These are phyloP conservation scores for Pseudomonodictys pantanalensis DNA, from an alignment of 495 filamentous ascomycete genomes.

Conservation along the genomic window DNA sequence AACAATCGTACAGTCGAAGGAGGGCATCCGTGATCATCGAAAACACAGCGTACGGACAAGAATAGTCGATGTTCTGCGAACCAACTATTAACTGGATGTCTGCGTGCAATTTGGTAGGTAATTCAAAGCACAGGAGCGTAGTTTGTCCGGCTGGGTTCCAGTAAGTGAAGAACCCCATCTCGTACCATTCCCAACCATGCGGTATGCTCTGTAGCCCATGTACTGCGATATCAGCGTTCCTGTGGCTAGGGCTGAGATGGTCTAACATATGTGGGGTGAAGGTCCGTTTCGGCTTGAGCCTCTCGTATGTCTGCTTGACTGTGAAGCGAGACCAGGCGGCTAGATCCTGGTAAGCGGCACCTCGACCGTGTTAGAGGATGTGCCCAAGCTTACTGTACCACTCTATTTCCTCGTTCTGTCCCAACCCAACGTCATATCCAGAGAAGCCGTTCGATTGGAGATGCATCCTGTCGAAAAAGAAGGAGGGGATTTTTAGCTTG, in stretches of 20 bases:
- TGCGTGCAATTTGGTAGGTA: neutral
- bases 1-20: constrained; percentile 14
- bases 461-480: constrained; percentile 9
- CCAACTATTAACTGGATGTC: constrained; percentile 10
- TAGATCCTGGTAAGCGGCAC: neutral
- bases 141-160: neutral
- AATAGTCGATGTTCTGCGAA: neutral
- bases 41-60: constrained; percentile 15
- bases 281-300: constrained; percentile 1
- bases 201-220: constrained; percentile 2
- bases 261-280: constrained; percentile 7
- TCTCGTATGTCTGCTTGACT: constrained; percentile 13
- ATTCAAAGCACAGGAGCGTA: constrained; percentile 13
- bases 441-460: constrained; percentile 10
- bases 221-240: constrained; percentile 8
- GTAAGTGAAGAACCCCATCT: constrained; percentile 13
- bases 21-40: constrained; percentile 10
- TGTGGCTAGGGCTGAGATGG: neutral
- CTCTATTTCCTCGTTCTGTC: neutral
- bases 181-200: constrained; percentile 16
- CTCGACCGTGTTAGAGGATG: neutral
- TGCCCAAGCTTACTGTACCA: neutral
- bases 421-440: neutral
- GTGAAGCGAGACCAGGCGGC: constrained; percentile 8
- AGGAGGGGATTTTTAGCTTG: constrained; percentile 1